Base-by-base conservation (phyloP, 2,329 filamentous ascomycete species). In the Teratosphaeria viscida region DNA sequence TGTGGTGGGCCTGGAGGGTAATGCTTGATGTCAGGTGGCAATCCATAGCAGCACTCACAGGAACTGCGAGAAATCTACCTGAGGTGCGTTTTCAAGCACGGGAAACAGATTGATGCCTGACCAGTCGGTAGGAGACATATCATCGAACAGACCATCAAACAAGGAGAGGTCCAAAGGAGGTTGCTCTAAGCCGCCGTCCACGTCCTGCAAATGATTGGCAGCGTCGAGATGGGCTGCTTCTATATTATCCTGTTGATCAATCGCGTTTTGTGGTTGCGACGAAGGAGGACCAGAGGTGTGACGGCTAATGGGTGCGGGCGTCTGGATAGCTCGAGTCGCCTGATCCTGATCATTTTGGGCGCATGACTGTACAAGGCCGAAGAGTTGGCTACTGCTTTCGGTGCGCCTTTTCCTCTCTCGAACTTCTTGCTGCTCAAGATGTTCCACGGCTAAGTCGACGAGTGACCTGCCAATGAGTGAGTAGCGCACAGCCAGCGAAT, bases 401-500 rank as follows among this genome's bases (percentile, higher is more conserved):
- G 57, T 68, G 11, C 67, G 59, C 54, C 63, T 59, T 3, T 56
- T 61, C 7, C 65, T 62, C 8, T 66, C 54, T 12, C 60, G 62
- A 11, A 62, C 54, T 43, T 70, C 67, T 43, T 63, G 62, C 39
- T 64, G 64, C 34, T 62, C 59, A 6, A 67, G 64, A 54, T 66
- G 62, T 3, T 58, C 52, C 1, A 60, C 61, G 5, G 66, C 62
- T 0, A 64, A 66, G 37, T 64, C 60, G 5, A 70, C n/a, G 1
- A 71, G 57, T 5, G 68, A 65, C 29, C 64, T 61, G 7, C 65
- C 62, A 11, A 69, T 67, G 6, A 63, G 32, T 4, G 66, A 65
- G 32, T 71, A 70, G n/a, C 69, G 68, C n/a, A 63, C 58, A 2
- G 69, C 69, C 47, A 69, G 67, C 12, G 67, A 65, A 49, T 71